Percentiles rank a stretch among this genome's conserved stretches.
phyloP scores from a whole-genome alignment of 371 early-diverging fungal species.

The Mucor mucedo region DNA sequence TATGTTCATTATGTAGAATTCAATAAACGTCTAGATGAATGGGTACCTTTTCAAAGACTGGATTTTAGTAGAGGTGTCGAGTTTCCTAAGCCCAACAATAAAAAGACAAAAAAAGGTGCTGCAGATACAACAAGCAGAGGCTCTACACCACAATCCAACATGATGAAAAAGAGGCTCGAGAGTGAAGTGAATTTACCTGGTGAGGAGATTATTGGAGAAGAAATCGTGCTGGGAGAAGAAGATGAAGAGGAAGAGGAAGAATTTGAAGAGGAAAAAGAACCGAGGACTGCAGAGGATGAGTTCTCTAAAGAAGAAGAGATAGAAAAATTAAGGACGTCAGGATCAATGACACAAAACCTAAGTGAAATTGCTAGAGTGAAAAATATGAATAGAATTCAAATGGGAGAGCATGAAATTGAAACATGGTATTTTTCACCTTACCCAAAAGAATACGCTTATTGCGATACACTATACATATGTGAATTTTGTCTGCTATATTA shows the following conservation, averaged over 20 bases:
- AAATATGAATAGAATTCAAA: constrained; percentile 90
- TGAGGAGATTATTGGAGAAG: constrained; percentile 18
- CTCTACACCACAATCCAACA: constrained; percentile 13
- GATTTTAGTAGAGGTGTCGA: constrained; percentile 77
- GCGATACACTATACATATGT: constrained; percentile 87
- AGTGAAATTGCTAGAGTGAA: constrained; percentile 93
- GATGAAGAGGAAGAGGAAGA: constrained; percentile 52
- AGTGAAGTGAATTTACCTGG: constrained; percentile 34
- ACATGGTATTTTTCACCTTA: constrained; percentile 99
- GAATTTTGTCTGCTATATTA: constrained; percentile 93
- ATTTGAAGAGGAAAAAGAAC: constrained; percentile 36
- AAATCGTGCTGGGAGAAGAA: constrained; percentile 23
- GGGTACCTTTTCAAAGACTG: constrained; percentile 84
- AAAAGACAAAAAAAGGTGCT: constrained; percentile 53
- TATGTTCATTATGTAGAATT: constrained; percentile 99
- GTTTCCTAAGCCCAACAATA: constrained; percentile 75
- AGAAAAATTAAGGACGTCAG: constrained; percentile 87
- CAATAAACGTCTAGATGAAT: constrained; percentile 99
- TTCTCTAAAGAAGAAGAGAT: constrained; percentile 90
- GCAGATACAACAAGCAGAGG: constrained; percentile 16
- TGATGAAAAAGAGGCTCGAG: constrained; percentile 21
- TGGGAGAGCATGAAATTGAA: constrained; percentile 94
- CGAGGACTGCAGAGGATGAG: constrained; percentile 26
- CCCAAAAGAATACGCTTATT: constrained; percentile 80
- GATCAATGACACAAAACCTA: constrained; percentile 95